Conservation (phyloP, 257 asterid species). For the Ligustrum vulgare region DNA sequence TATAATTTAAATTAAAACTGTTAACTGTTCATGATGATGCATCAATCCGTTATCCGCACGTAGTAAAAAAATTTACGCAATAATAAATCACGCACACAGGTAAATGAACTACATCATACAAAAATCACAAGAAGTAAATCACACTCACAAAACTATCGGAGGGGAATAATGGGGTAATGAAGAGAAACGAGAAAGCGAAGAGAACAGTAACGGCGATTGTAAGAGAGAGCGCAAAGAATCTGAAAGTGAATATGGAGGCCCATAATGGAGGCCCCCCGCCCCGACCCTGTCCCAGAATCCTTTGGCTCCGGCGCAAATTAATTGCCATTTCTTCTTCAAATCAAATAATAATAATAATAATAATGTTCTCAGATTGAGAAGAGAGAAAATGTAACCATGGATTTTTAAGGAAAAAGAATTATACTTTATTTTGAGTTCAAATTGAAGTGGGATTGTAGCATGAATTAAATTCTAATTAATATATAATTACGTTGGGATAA, state of each 20-base stretch:
- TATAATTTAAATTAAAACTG: background rate
- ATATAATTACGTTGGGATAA: too few relatives aligned
- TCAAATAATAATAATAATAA: too few relatives aligned
- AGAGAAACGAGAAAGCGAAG: conserved; percentile 29
- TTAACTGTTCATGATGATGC: background rate
- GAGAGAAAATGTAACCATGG: background rate
- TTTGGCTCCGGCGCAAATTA: background rate
- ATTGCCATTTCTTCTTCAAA: conserved; percentile 27
- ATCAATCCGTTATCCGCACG: background rate
- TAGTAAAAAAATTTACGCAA: background rate
- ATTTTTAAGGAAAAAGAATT: background rate
- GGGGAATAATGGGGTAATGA: conserved; percentile 23
- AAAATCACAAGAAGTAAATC: background rate
- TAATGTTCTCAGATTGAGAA: background rate
- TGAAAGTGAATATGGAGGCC: conserved; percentile 18
- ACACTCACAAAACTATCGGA: conserved; percentile 35
- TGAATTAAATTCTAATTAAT: background rate
- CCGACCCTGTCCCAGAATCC: background rate
- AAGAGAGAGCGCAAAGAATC: conserved; percentile 30
- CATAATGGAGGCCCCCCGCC: background rate
- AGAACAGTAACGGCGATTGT: conserved; percentile 25
- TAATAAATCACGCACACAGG: background rate
- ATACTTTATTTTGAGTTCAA: background rate
- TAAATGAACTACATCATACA: background rate
- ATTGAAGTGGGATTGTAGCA: background rate